These are phyloP conservation scores for Tuber microsphaerosporum DNA, from an alignment of 495 filamentous ascomycete species.

Conservation along the genomic window DNA sequence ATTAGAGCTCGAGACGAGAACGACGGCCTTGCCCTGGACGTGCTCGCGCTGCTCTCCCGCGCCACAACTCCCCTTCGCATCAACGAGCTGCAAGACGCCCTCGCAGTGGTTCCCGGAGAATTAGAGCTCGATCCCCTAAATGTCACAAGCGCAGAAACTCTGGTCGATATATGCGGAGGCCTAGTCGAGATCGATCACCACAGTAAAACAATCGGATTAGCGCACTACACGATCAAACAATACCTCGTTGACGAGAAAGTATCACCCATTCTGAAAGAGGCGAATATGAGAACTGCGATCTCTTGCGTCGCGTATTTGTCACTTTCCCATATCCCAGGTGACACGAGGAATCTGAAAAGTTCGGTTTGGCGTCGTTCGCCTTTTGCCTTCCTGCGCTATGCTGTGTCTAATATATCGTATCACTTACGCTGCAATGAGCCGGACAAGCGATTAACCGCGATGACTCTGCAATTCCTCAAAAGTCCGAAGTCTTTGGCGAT, in stretches of 20 bases:
- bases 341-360: not conserved
- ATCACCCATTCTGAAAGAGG: not conserved
- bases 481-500: not conserved
- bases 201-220: constrained; percentile 17
- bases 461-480: not conserved
- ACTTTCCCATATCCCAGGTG: not conserved
- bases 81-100: constrained; percentile 23
- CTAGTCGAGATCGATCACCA: constrained; percentile 24
- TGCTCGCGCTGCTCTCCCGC: constrained; percentile 16
- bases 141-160: constrained; percentile 5
- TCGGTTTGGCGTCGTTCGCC: not conserved
- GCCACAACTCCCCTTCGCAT: constrained; percentile 17
- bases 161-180: constrained; percentile 26
- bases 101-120: constrained; percentile 13
- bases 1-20: constrained; percentile 8
- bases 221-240: constrained; percentile 32
- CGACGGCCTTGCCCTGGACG: constrained; percentile 8
- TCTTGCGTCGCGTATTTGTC: not conserved
- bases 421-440: not conserved
- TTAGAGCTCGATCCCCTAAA: constrained; percentile 19
- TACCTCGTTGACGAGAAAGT: constrained; percentile 16
- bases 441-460: not conserved
- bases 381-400: not conserved
- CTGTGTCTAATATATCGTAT: not conserved
- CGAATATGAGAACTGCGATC: not conserved